A percentile compares a stretch with the other conserved stretches of the same genome.
These are phyloP conservation scores for Coleophoma eucalyptorum DNA, from an alignment of 2,329 filamentous ascomycete genomes.

Conservation along the genomic window DNA sequence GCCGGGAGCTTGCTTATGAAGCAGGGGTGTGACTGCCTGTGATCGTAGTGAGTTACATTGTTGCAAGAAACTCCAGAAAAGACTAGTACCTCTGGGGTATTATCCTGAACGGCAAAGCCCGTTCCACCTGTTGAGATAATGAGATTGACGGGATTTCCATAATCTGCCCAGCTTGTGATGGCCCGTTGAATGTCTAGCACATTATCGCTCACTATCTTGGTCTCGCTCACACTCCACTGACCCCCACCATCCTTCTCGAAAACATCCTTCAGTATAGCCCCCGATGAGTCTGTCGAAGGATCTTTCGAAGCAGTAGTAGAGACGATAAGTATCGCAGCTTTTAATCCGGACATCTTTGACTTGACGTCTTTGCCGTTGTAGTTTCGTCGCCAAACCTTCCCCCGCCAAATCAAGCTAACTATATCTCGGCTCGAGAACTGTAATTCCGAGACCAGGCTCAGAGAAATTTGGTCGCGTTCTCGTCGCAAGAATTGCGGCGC, in stretches of 20 bases:
- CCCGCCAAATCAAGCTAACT: neutral
- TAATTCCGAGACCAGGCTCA: neutral
- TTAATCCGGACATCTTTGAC: conserved; percentile 47
- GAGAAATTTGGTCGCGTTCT: neutral
- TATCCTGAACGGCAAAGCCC: conserved; percentile 81
- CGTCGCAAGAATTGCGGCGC: neutral
- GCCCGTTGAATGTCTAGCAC: conserved; percentile 69
- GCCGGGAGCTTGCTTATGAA: conserved; percentile 84
- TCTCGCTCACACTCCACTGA: conserved; percentile 67
- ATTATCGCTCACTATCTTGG: conserved; percentile 77
- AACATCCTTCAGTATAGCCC: conserved; percentile 61
- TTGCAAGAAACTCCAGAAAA: neutral
- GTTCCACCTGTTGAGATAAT: conserved; percentile 90
- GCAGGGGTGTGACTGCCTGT: conserved; percentile 71
- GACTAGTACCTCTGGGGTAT: conserved; percentile 74
- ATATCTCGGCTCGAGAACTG: neutral
- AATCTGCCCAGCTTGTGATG: conserved; percentile 71
- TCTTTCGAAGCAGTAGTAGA: conserved; percentile 86
- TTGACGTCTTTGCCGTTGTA: neutral
- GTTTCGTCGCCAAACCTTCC: neutral
- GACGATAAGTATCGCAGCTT: conserved; percentile 76
- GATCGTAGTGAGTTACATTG: too few relatives aligned
- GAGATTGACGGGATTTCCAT: conserved; percentile 61
- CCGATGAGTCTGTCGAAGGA: conserved; percentile 73
- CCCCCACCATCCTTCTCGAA: conserved; percentile 63